Conservation (phyloP, 345 rosid species). For the Litchi chinensis region DNA sequence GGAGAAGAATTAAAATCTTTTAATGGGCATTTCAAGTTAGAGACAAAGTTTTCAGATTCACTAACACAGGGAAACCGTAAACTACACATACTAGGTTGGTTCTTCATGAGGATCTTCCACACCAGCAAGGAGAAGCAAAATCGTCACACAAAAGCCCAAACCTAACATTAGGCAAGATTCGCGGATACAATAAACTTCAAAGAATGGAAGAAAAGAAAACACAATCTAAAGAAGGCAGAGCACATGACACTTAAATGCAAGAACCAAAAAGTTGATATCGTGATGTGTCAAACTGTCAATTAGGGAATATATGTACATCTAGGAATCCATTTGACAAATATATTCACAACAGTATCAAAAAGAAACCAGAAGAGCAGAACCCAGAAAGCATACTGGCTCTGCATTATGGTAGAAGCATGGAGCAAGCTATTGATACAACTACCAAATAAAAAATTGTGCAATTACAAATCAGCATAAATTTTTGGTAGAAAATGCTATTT, state of each 20-base stretch:
- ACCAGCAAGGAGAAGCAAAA: constrained; percentile 52
- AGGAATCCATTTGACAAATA: neutral
- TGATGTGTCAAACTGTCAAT: neutral
- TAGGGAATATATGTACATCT: neutral
- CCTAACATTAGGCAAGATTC: constrained; percentile 5
- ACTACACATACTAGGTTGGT: constrained; percentile 50
- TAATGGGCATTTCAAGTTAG: constrained; percentile 14
- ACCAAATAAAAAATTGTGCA: neutral
- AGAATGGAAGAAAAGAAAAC: neutral
- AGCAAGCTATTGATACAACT: neutral
- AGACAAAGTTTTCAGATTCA: neutral
- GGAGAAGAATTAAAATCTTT: neutral
- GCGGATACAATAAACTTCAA: constrained; percentile 1
- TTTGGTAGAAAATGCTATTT: neutral
- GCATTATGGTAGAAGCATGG: neutral
- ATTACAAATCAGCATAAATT: neutral
- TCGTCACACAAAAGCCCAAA: constrained; percentile 23
- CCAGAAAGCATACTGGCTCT: neutral
- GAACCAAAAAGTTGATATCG: neutral
- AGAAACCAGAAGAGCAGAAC: constrained; percentile 1
- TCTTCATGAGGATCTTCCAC: constrained; percentile 74
- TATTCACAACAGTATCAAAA: neutral
- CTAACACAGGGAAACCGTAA: constrained; percentile 14
- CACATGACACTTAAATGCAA: neutral
- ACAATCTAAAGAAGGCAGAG: constrained; percentile 5